Evolutionary conservation across 2,329 filamentous ascomycete genomes (phyloP), one percentile per base, ranked within the genome.

Genomic region (Fusarium sp.): DNA sequence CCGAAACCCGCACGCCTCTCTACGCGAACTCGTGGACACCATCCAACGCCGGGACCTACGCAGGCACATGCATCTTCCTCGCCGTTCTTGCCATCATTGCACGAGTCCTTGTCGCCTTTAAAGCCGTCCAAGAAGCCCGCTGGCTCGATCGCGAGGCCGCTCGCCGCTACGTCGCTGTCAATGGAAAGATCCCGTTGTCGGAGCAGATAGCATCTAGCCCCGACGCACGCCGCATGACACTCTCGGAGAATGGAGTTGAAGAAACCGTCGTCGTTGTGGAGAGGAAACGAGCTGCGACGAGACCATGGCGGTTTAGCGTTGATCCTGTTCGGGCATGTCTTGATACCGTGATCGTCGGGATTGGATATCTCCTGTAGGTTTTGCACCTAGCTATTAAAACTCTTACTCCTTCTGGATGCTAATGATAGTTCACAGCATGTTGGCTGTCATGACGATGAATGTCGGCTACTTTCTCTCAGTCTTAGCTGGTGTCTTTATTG

Each of bases 381-480:
- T 10, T 50, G 3, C 29, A 5, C 24, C 20, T 13, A 4, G 7
- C 3, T 16, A 16, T 8, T 41, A 23, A 6, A 24, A n/a, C 11
- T 28, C 21, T 18, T 37, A 16, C 35, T 13, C 16, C 21, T 29
- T 3, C 3, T 5, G 11, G 13, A 59, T 46, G 55, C 49, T 41
- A 61, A 70, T 21, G 10, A 11, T 29, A 6, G 18, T n/a, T 13
- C n/a, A 8, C 53, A 97, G 94, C 63, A 97, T 97, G 94, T 82
- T 97, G 81, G 93, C 92, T 16, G 92, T 97, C 76, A 97, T 96
- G 93, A 94, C 92, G 2, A 89, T 93, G 83, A 96, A 96, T 73
- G 87, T 95, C 18, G 93, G 93, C 15, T 96, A 96, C 77, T 95
- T 95, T 78, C 80, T 93, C 56, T 94, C 92, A 0, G 86, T 94